Percentiles rank a stretch among this genome's conserved stretches.
phyloP scores from a whole-genome alignment of 2,329 filamentous ascomycete genomes.

The Botrytis elliptica region DNA sequence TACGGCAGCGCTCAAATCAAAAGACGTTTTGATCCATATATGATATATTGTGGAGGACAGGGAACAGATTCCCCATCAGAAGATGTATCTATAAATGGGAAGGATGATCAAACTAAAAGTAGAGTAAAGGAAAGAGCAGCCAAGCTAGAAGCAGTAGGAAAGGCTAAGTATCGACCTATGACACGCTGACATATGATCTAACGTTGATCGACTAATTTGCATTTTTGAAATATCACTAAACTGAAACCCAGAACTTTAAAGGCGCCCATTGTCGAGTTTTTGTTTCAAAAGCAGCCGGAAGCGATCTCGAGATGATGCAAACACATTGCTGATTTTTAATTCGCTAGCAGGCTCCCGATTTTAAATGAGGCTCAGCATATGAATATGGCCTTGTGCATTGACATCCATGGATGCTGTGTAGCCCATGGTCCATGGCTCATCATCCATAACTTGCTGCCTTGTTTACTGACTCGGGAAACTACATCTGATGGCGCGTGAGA shows the following conservation, averaged over 20 bases:
- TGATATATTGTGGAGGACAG: neutral
- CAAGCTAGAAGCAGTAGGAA: neutral
- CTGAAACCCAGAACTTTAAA: neutral
- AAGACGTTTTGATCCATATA: neutral
- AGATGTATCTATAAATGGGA: neutral
- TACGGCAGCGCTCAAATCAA: neutral
- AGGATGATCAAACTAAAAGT: neutral
- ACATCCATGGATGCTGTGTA: neutral
- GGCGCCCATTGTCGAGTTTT: neutral
- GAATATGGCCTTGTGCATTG: neutral
- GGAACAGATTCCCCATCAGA: neutral
- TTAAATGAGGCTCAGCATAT: neutral
- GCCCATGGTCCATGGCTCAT: neutral
- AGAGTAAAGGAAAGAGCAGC: neutral
- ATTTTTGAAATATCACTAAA: neutral
- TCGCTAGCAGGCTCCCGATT: neutral
- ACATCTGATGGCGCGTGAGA: neutral
- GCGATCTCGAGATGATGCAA: neutral
- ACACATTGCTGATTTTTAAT: neutral
- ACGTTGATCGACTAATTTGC: neutral
- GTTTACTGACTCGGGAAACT: neutral
- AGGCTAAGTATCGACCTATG: neutral
- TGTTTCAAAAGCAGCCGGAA: neutral
- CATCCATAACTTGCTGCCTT: neutral
- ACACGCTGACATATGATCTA: neutral